Evolutionary conservation across 352 stramenopile genomes (phyloP).

Genomic region (Globisporangium barbulae): DNA sequence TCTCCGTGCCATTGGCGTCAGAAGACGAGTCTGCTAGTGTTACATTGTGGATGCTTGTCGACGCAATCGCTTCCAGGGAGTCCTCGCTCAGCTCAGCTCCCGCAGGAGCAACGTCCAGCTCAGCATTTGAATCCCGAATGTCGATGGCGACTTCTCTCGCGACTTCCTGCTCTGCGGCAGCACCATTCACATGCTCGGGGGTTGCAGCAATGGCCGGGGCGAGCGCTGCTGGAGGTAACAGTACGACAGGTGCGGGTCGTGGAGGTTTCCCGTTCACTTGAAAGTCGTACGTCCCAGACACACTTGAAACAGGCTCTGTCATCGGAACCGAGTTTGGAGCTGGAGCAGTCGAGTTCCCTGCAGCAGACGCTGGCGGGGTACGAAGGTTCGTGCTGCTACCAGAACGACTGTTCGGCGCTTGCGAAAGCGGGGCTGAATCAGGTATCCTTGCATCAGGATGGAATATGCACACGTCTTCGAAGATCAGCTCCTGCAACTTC

Average conservation of each 20-base stretch:
- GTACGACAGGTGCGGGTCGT: conserved; percentile 32
- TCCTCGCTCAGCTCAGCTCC: conserved; percentile 13
- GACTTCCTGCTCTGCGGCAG: conserved; percentile 5
- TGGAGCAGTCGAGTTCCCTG: conserved; percentile 3
- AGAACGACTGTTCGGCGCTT: conserved; percentile 13
- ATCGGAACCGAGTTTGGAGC: conserved; percentile 16
- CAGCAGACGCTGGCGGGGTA: conserved; percentile 18
- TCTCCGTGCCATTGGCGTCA: conserved; percentile 24
- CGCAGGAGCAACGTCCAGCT: conserved; percentile 8
- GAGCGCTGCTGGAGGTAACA: conserved; percentile 25
- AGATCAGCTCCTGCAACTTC: conserved; percentile 90
- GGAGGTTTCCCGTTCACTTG: conserved; percentile 20
- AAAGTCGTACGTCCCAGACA: conserved; percentile 4
- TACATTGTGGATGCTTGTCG: conserved; percentile 50
- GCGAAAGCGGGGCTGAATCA: conserved; percentile 21
- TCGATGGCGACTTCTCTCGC: conserved; percentile 30
- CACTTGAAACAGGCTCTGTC: conserved; percentile 16
- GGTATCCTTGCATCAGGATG: conserved; percentile 75
- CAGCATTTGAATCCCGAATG: conserved; percentile 28
- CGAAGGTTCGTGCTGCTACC: conserved; percentile 15
- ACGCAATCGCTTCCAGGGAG: conserved; percentile 15
- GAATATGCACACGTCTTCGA: conserved; percentile 88
- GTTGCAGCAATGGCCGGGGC: conserved; percentile 14
- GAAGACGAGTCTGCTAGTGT: conserved; percentile 26
- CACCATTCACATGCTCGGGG: conserved; percentile 6